These are phyloP conservation scores for Hyaloscypha variabilis DNA, from an alignment of 495 filamentous ascomycete species.

Conservation along the genomic window DNA sequence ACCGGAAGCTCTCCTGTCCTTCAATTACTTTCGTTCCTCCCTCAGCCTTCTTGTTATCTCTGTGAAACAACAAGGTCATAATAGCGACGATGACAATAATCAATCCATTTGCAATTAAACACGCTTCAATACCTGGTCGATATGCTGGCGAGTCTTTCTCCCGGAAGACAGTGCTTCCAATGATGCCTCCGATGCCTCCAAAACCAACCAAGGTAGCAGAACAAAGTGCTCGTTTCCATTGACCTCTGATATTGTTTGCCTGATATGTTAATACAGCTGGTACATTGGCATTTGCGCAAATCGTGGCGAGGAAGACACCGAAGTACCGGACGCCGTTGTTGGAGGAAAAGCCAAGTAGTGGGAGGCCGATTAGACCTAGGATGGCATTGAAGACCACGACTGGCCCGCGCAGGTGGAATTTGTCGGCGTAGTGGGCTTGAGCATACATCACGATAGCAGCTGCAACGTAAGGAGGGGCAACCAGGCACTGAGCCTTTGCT, in stretches of 20 bases:
- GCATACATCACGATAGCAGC: slow-evolving; percentile 64
- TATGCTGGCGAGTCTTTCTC: slow-evolving; percentile 54
- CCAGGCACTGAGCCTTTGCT: slow-evolving; percentile 61
- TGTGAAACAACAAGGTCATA: slow-evolving; percentile 32
- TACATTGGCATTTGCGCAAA: slow-evolving; percentile 63
- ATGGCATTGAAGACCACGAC: slow-evolving; percentile 58
- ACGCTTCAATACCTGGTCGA: slow-evolving; percentile 51
- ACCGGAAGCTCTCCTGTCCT: slow-evolving; percentile 35
- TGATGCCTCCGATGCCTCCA: slow-evolving; percentile 65
- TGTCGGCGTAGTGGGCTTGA: slow-evolving; percentile 57
- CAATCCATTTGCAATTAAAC: slow-evolving; percentile 46
- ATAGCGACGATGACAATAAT: slow-evolving; percentile 39
- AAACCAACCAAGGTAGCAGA: slow-evolving; percentile 57
- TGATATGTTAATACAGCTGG: slow-evolving; percentile 58
- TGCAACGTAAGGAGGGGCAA: slow-evolving; percentile 63
- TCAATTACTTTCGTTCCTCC: slow-evolving; percentile 37
- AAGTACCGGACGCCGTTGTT: slow-evolving; percentile 58
- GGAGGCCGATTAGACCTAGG: slow-evolving; percentile 49
- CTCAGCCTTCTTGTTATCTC: slow-evolving; percentile 35
- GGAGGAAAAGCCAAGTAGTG: slow-evolving; percentile 53
- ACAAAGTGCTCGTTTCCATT: slow-evolving; percentile 66
- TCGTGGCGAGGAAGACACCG: slow-evolving; percentile 65
- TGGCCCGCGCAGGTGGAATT: slow-evolving; percentile 57
- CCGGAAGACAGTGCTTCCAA: slow-evolving; percentile 58
- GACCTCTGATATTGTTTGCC: slow-evolving; percentile 67